Conservation (phyloP, 164 flowering plant genomes). For the Chimonanthus salicifolius region DNA sequence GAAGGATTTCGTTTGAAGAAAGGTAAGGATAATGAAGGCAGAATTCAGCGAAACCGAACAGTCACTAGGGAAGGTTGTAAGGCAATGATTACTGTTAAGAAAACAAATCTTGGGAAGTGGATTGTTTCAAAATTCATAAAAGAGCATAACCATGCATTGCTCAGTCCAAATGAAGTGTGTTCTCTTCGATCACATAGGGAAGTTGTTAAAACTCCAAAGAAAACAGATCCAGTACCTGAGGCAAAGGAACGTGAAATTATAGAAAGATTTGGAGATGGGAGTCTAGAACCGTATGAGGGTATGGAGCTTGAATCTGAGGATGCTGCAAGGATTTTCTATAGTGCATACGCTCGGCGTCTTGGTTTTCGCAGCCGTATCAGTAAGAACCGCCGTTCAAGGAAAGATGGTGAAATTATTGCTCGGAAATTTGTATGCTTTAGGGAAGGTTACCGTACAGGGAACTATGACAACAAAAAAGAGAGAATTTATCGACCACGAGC, state of each 20-base stretch:
- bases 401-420: conserved; percentile 46
- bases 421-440: conserved; percentile 41
- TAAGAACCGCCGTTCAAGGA: conserved; percentile 45
- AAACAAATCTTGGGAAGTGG: conserved; percentile 12
- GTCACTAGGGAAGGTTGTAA: conserved; percentile 17
- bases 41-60: conserved; percentile 10
- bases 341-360: conserved; percentile 40
- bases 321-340: conserved; percentile 39
- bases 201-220: conserved; percentile 1
- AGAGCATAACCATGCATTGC: conserved; percentile 16
- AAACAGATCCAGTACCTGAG: conserved; percentile 9
- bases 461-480: conserved; percentile 12
- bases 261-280: conserved; percentile 25
- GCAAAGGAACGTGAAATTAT: conserved; percentile 18
- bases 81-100: conserved; percentile 19
- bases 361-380: conserved; percentile 46
- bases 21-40: conserved; percentile 7
- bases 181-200: conserved; percentile 13
- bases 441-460: conserved; percentile 20
- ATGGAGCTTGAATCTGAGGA: conserved; percentile 47
- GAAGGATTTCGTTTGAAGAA: conserved; percentile 13
- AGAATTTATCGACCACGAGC: conserved; percentile 18
- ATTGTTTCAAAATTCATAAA: conserved; percentile 11
- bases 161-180: conserved; percentile 13
- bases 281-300: conserved; percentile 42